Percentiles rank a stretch among this genome's conserved stretches.
Evolutionary conservation across 768 basidiomycete species (phyloP).

Genomic region (Gautieria morchelliformis): DNA sequence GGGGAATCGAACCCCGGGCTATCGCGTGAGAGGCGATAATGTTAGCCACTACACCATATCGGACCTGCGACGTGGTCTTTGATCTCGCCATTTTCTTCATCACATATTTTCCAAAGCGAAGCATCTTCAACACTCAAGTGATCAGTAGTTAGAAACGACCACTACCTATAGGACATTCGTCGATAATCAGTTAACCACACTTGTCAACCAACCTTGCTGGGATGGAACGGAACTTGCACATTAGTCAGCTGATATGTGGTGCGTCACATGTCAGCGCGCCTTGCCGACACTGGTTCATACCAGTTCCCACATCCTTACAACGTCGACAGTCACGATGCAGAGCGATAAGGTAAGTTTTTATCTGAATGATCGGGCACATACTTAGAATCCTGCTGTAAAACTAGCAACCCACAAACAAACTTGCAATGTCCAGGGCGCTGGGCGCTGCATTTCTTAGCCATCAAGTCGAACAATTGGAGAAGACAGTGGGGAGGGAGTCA

Average conservation of each 20-base stretch:
- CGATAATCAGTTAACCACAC: no score
- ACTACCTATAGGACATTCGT: no score
- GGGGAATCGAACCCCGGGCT: constrained; percentile 15
- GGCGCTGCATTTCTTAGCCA: constrained; percentile 83
- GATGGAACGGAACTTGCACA: no score
- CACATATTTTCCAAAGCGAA: no score
- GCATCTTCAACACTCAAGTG: no score
- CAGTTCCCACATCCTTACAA: neutral
- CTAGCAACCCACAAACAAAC: constrained; percentile 32
- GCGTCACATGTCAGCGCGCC: no score
- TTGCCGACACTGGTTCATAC: no score
- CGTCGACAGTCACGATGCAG: neutral
- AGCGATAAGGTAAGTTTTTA: neutral
- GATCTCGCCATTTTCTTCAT: no score
- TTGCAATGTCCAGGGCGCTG: constrained; percentile 79
- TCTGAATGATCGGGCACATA: neutral
- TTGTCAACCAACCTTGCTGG: no score
- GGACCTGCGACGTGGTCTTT: neutral
- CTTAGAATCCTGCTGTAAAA: neutral
- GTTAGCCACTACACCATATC: constrained; percentile 14
- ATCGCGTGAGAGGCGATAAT: constrained; percentile 13
- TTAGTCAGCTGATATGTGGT: no score
- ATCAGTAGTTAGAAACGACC: no score
- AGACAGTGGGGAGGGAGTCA: constrained; percentile 35
- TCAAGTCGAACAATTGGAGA: constrained; percentile 83